Conservation (phyloP, 768 basidiomycete genomes). For the Galerina sulciceps region DNA sequence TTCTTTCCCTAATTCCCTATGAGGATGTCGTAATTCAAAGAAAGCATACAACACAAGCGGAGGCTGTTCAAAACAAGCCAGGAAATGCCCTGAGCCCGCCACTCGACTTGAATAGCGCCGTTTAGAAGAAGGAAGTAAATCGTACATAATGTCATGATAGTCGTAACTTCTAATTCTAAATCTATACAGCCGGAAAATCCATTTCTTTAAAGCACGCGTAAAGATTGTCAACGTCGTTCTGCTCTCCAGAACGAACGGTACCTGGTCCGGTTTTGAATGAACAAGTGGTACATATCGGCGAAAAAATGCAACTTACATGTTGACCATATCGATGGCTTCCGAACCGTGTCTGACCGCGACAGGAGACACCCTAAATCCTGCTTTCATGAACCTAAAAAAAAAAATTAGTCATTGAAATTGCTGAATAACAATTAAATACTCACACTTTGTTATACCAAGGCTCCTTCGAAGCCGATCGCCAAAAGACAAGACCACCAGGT, state of each 20-base stretch:
- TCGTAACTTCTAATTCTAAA: too few species aligned
- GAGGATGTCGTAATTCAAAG: too few species aligned
- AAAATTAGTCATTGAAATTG: not conserved
- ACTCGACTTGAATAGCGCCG: too few species aligned
- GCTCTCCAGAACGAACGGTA: constrained; percentile 3
- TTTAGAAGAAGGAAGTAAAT: too few species aligned
- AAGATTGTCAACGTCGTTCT: too few species aligned
- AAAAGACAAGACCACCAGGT: constrained; percentile 64
- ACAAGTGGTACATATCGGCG: not conserved
- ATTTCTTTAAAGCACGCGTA: too few species aligned
- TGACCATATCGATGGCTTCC: constrained; percentile 66
- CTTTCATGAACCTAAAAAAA: constrained; percentile 46
- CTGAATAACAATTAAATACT: not conserved
- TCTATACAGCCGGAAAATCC: too few species aligned
- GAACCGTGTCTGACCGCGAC: constrained; percentile 56
- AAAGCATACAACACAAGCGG: too few species aligned
- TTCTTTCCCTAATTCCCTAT: too few species aligned
- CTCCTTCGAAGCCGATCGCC: constrained; percentile 63
- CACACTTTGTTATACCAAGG: constrained; percentile 70
- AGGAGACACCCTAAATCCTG: constrained; percentile 57
- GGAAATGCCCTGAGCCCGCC: too few species aligned
- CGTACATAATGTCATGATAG: too few species aligned
- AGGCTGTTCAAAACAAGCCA: too few species aligned
- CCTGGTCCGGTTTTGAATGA: not conserved
- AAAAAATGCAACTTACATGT: constrained; percentile 49